These are phyloP conservation scores for Cladosporium colombiae DNA, from an alignment of 2,329 filamentous ascomycete genomes.

Conservation along the genomic window DNA sequence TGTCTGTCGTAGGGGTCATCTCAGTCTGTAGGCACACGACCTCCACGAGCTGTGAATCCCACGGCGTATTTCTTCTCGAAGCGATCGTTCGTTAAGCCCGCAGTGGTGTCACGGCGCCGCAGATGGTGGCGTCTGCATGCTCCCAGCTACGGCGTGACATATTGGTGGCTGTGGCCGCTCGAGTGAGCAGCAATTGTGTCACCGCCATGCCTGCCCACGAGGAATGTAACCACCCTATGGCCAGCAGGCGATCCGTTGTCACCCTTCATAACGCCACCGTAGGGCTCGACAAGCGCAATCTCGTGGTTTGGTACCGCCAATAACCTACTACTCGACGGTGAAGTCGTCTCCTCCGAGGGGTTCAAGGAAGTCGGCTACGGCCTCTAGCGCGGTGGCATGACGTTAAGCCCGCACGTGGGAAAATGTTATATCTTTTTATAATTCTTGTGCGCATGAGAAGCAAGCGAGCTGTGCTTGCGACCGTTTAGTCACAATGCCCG, in stretches of 20 bases:
- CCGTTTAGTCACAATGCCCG: background rate
- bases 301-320: background rate
- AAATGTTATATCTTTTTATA: conserved; percentile 9
- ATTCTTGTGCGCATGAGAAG: background rate
- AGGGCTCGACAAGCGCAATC: conserved; percentile 2
- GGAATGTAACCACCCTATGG: background rate
- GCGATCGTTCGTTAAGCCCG: background rate
- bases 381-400: conserved; percentile 5
- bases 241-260: background rate
- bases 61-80: conserved; percentile 10
- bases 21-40: conserved; percentile 1
- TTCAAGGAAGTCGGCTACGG: conserved; percentile 1
- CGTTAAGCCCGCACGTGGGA: conserved; percentile 8
- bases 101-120: background rate
- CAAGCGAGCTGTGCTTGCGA: conserved; percentile 2
- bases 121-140: conserved; percentile 7
- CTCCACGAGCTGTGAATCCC: background rate
- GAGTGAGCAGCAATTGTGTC: background rate
- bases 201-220: conserved; percentile 1
- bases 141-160: conserved; percentile 5
- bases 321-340: background rate
- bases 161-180: conserved; percentile 6
- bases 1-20: background rate
- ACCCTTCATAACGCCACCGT: background rate
- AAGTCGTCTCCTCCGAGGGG: background rate